Conservation (phyloP, 192 early-diverging fungal genomes). For the Backusella psychrophila region DNA sequence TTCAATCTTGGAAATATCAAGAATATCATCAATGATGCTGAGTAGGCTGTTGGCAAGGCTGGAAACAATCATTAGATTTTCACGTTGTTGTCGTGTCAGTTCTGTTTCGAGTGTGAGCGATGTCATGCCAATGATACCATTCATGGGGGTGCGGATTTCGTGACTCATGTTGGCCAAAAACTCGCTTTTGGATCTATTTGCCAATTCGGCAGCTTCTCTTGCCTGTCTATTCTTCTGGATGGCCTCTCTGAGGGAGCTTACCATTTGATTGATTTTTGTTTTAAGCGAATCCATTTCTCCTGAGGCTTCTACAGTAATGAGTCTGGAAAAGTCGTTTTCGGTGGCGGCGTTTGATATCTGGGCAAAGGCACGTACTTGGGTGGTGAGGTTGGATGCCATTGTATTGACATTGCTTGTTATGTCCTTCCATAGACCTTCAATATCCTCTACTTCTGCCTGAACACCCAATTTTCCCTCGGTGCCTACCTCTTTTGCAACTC, state of each 20-base stretch:
- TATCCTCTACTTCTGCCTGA: conserved; percentile 34
- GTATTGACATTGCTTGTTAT: conserved; percentile 64
- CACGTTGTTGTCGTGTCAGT: conserved; percentile 76
- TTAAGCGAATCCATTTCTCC: conserved; percentile 86
- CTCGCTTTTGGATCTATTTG: conserved; percentile 76
- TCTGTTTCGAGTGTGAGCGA: conserved; percentile 73
- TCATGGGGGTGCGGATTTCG: conserved; percentile 81
- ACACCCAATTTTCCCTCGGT: conserved; percentile 56
- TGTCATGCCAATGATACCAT: conserved; percentile 79
- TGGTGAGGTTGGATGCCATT: conserved; percentile 71
- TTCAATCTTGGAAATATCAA: conserved; percentile 86
- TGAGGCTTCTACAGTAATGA: conserved; percentile 76
- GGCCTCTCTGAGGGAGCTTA: conserved; percentile 70
- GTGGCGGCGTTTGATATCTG: conserved; percentile 73
- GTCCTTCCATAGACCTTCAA: too few relatives aligned
- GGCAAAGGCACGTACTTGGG: conserved; percentile 81
- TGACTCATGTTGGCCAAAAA: conserved; percentile 68
- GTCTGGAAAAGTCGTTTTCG: conserved; percentile 65
- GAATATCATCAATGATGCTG: conserved; percentile 79
- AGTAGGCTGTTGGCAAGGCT: conserved; percentile 69
- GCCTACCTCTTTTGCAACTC: conserved; percentile 62
- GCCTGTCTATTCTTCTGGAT: conserved; percentile 78
- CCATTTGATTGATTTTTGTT: conserved; percentile 86
- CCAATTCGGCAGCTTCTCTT: conserved; percentile 76
- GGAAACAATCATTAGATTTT: conserved; percentile 78